Conservation (phyloP, 2,329 filamentous ascomycete species). For the Whalleya microplaca region DNA sequence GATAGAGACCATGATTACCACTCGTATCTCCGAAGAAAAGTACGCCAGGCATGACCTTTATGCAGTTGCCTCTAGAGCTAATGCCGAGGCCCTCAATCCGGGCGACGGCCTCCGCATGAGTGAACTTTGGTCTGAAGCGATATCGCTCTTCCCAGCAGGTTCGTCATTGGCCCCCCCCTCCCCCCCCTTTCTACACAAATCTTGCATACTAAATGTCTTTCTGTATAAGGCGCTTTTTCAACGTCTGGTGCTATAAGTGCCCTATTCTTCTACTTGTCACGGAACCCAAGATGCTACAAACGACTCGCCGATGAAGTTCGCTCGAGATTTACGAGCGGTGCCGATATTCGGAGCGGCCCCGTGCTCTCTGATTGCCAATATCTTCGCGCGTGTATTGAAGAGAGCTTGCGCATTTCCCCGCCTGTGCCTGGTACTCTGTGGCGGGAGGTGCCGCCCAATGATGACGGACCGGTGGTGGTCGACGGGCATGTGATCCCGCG, state of each 20-base stretch:
- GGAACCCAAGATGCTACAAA: slow-evolving; percentile 9
- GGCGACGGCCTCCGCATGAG: not conserved
- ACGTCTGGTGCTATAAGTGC: too few species aligned
- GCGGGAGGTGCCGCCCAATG: slow-evolving; percentile 1
- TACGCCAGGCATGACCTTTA: slow-evolving; percentile 3
- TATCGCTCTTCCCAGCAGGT: too few species aligned
- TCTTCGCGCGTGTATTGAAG: slow-evolving; percentile 15
- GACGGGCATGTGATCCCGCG: slow-evolving; percentile 19
- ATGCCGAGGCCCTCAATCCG: not conserved
- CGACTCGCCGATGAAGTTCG: slow-evolving; percentile 20
- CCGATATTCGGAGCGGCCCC: slow-evolving; percentile 9
- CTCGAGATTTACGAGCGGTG: not conserved
- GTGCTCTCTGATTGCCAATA: slow-evolving; percentile 10
- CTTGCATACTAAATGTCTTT: too few species aligned
- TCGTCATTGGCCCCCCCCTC: too few species aligned
- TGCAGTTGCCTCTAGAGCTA: not conserved
- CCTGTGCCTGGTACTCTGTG: slow-evolving; percentile 8
- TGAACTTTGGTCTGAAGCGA: too few species aligned
- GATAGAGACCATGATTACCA: not conserved
- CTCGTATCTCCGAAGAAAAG: not conserved
- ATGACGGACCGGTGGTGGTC: not conserved
- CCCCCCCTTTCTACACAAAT: too few species aligned
- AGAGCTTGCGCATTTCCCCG: slow-evolving; percentile 13
- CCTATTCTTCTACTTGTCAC: slow-evolving; percentile 29
- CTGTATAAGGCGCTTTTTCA: too few species aligned